phyloP scores from a whole-genome alignment of 2,329 filamentous ascomycete species.

The Ascochyta viciae-villosae region DNA sequence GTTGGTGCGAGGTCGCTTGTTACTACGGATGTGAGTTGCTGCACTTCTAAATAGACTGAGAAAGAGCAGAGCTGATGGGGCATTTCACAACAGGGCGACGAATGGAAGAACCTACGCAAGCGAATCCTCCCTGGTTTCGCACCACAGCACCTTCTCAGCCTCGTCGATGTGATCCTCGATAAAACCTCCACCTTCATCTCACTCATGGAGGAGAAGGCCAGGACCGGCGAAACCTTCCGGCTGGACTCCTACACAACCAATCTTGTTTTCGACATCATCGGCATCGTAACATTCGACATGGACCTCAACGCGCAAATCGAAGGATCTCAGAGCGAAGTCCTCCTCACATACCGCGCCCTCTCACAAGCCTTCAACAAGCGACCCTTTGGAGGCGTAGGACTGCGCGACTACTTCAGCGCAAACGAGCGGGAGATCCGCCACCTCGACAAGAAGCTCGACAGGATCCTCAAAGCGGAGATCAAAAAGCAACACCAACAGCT shows the following conservation, averaged over 20 bases:
- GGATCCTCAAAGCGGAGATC: slow-evolving; percentile 24
- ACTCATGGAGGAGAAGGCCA: slow-evolving; percentile 25
- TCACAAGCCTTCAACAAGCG: slow-evolving; percentile 28
- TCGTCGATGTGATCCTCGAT: slow-evolving; percentile 34
- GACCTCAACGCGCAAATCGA: slow-evolving; percentile 26
- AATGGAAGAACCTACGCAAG: slow-evolving; percentile 20
- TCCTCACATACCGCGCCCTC: slow-evolving; percentile 25
- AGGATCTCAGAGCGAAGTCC: slow-evolving; percentile 19
- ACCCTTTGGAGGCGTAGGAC: slow-evolving; percentile 15
- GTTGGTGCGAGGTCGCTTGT: slow-evolving; percentile 26
- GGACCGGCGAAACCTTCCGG: slow-evolving; percentile 13
- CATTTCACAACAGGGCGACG: slow-evolving; percentile 11
- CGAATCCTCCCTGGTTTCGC: slow-evolving; percentile 25
- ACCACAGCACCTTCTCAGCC: slow-evolving; percentile 20
- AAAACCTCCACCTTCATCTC: slow-evolving; percentile 33
- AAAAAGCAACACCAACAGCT: slow-evolving; percentile 16
- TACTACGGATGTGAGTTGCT: slow-evolving; percentile 24
- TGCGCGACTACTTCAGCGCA: slow-evolving; percentile 23
- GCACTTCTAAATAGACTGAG: too few species aligned
- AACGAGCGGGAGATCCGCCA: slow-evolving; percentile 24
- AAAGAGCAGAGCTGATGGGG: too few species aligned
- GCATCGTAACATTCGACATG: slow-evolving; percentile 27
- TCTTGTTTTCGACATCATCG: slow-evolving; percentile 32
- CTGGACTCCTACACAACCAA: slow-evolving; percentile 26
- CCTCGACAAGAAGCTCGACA: slow-evolving; percentile 20